These are phyloP conservation scores for Debaryomyces sp. DNA, from an alignment of 1,139 yeast species.

Conservation along the genomic window DNA sequence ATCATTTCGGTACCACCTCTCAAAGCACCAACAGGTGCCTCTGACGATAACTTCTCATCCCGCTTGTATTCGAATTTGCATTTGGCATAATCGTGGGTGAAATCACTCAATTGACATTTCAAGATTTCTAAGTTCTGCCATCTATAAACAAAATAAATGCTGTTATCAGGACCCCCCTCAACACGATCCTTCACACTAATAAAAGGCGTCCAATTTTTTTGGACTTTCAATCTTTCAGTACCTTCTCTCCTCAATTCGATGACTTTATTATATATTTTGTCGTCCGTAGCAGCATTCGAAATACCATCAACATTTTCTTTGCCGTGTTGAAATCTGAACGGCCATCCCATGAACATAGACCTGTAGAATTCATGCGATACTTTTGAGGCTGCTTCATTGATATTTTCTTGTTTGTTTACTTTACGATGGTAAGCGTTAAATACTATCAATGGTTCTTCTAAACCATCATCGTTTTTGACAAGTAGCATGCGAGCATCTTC, in stretches of 20 bases:
- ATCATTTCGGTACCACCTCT: slow-evolving; percentile 52
- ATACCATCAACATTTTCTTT: slow-evolving; percentile 31
- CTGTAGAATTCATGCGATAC: slow-evolving; percentile 18
- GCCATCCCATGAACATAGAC: slow-evolving; percentile 34
- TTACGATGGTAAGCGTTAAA: slow-evolving; percentile 32
- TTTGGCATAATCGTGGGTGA: slow-evolving; percentile 10
- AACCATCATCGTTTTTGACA: slow-evolving; percentile 32
- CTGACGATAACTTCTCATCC: slow-evolving; percentile 17
- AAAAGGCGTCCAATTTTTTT: slow-evolving; percentile 52
- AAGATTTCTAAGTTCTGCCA: slow-evolving; percentile 30
- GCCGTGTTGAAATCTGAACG: slow-evolving; percentile 43
- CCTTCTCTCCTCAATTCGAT: slow-evolving; percentile 29
- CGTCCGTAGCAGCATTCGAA: slow-evolving; percentile 15
- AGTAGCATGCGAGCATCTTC: slow-evolving; percentile 52
- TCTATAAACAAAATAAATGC: slow-evolving; percentile 39
- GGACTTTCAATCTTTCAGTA: slow-evolving; percentile 15
- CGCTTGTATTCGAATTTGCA: slow-evolving; percentile 31
- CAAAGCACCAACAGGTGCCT: slow-evolving; percentile 30
- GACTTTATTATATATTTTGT: slow-evolving; percentile 25
- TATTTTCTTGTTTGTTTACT: slow-evolving; percentile 8
- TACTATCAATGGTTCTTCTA: slow-evolving; percentile 33
- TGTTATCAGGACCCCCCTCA: slow-evolving; percentile 12
- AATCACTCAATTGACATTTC: slow-evolving; percentile 23
- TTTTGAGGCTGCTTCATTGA: slow-evolving; percentile 8
- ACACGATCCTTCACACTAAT: slow-evolving; percentile 25